These are phyloP conservation scores for Oryza officinalis DNA, from an alignment of 176 grass and related monocot genomes.

Conservation along the genomic window DNA sequence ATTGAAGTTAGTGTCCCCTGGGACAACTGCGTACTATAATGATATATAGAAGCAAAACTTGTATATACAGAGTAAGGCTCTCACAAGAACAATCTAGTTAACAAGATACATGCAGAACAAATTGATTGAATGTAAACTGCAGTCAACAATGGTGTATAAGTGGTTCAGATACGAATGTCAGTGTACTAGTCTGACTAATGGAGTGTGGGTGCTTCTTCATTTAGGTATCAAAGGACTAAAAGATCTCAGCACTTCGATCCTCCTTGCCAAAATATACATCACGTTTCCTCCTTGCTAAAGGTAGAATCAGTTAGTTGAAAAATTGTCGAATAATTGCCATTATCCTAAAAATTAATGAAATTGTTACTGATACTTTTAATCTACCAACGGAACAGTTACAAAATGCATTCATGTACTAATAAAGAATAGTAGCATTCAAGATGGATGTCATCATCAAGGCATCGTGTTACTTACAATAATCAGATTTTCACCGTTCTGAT, in stretches of 20 bases:
- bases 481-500: neutral
- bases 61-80: neutral
- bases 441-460: neutral
- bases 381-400: neutral
- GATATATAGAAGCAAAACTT: no score
- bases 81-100: no score
- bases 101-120: neutral
- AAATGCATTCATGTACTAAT: neutral
- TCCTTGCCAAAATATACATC: no score
- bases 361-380: neutral
- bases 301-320: neutral
- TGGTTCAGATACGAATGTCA: neutral
- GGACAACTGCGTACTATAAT: no score
- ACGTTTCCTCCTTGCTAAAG: no score
- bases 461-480: neutral
- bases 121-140: neutral
- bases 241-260: no score
- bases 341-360: neutral
- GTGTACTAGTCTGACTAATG: neutral
- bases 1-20: neutral
- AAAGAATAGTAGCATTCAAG: neutral
- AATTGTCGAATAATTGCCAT: neutral
- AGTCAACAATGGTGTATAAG: neutral
- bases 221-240: no score
- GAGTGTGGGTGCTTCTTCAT: neutral